Evolutionary conservation across 2,329 filamentous ascomycete species (phyloP).

Genomic region (Chalara sp.): DNA sequence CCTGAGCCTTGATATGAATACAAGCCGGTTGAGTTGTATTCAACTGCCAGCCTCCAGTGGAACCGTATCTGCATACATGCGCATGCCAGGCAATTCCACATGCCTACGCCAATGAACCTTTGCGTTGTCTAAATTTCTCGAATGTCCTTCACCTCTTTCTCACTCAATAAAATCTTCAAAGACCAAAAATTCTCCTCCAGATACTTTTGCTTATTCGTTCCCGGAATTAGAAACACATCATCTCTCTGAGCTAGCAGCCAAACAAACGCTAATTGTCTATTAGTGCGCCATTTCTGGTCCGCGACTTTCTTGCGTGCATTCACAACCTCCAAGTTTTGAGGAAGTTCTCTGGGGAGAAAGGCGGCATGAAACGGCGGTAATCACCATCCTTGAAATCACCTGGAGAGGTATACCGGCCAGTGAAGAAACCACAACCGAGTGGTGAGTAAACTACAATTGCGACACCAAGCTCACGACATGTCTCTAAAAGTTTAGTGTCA

Average conservation of each 20-base stretch:
- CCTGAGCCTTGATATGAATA: no score
- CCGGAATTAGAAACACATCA: conserved; percentile 47
- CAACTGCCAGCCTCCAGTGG: no score
- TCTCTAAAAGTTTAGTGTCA: conserved; percentile 41
- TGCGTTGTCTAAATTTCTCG: no score
- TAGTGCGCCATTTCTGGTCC: conserved; percentile 40
- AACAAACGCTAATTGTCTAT: conserved; percentile 42
- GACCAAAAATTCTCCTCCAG: no score
- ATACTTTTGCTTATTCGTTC: conserved; percentile 13
- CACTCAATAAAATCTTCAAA: no score
- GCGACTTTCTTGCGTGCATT: conserved; percentile 38
- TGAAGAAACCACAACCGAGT: conserved; percentile 50
- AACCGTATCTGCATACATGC: no score
- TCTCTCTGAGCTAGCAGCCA: conserved; percentile 44
- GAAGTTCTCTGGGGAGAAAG: conserved; percentile 44
- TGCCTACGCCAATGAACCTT: no score
- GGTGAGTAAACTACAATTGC: conserved; percentile 52
- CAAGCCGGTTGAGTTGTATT: no score
- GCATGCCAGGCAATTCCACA: no score
- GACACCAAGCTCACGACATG: conserved; percentile 50
- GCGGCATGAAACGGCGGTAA: conserved; percentile 37
- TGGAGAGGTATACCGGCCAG: conserved; percentile 38
- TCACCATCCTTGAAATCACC: conserved; percentile 43
- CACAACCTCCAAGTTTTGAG: conserved; percentile 41
- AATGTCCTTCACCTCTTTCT: no score